Conservation (phyloP, 2,329 filamentous ascomycete genomes). For the Epichloe coenophiala region DNA sequence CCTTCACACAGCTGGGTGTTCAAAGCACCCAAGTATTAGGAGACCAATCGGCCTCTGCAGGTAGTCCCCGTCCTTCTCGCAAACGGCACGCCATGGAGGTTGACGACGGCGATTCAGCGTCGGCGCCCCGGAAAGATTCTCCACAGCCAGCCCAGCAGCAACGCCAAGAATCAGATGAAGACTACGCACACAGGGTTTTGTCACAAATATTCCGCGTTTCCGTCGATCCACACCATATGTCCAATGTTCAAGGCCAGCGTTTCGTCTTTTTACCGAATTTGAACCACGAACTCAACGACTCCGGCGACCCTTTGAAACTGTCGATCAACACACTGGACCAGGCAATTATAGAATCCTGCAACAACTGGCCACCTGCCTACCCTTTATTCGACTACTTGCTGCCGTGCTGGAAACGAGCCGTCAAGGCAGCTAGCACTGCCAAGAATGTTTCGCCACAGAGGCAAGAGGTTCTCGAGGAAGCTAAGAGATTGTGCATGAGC, state of each 20-base stretch:
- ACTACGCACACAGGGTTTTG: conserved; percentile 43
- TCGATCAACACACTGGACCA: conserved; percentile 45
- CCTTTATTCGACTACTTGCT: conserved; percentile 70
- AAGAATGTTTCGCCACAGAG: conserved; percentile 22
- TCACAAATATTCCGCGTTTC: conserved; percentile 46
- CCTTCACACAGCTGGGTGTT: conserved; percentile 22
- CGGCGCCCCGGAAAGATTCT: conserved; percentile 18
- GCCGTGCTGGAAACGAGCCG: conserved; percentile 72
- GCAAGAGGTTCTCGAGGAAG: conserved; percentile 50
- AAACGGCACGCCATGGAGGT: conserved; percentile 35
- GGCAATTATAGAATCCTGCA: conserved; percentile 53
- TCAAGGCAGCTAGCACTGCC: conserved; percentile 35
- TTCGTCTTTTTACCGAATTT: conserved; percentile 42
- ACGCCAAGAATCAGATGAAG: conserved; percentile 33
- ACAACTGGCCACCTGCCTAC: conserved; percentile 39
- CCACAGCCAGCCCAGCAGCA: conserved; percentile 13
- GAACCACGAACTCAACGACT: conserved; percentile 40
- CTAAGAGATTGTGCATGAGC: conserved; percentile 79
- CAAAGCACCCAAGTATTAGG: conserved; percentile 13
- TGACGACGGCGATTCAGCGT: conserved; percentile 34
- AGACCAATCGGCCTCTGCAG: conserved; percentile 23
- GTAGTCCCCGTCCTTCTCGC: conserved; percentile 24
- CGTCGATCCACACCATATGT: conserved; percentile 34
- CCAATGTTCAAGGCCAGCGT: conserved; percentile 33
- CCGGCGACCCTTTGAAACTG: conserved; percentile 34